Evolutionary conservation across 352 stramenopile genomes (phyloP).

Genomic region (Pythium rhizo-oryzae): DNA sequence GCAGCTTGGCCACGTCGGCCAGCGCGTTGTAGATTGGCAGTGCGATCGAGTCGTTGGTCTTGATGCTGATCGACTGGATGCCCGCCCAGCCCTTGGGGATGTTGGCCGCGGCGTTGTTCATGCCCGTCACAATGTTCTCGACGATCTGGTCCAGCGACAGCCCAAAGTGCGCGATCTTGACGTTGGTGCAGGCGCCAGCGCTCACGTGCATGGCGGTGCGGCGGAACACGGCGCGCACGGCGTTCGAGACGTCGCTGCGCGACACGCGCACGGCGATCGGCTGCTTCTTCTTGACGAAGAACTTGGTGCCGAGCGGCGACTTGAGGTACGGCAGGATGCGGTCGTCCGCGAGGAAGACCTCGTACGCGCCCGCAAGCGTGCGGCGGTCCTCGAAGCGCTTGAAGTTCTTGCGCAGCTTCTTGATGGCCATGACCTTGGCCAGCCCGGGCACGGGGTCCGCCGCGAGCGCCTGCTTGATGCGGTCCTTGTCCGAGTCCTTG

Average conservation of each 20-base stretch:
- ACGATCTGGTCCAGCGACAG: slow-evolving; percentile 68
- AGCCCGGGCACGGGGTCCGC: slow-evolving; percentile 59
- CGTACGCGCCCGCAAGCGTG: slow-evolving; percentile 64
- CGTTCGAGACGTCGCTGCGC: slow-evolving; percentile 54
- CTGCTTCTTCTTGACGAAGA: slow-evolving; percentile 83
- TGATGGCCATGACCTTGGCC: slow-evolving; percentile 75
- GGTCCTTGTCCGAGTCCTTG: slow-evolving; percentile 84
- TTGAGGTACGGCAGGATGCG: slow-evolving; percentile 78
- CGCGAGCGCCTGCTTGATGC: slow-evolving; percentile 70
- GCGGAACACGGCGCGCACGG: slow-evolving; percentile 46
- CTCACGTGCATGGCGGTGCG: slow-evolving; percentile 87
- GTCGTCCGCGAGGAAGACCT: slow-evolving; percentile 79
- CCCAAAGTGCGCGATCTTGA: slow-evolving; percentile 80
- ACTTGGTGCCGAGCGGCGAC: slow-evolving; percentile 62
- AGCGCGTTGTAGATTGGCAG: slow-evolving; percentile 91
- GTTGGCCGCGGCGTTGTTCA: slow-evolving; percentile 70
- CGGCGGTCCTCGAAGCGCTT: slow-evolving; percentile 74
- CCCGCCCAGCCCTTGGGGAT: slow-evolving; percentile 91
- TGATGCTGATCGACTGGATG: slow-evolving; percentile 92
- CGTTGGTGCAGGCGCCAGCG: slow-evolving; percentile 87
- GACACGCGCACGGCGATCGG: slow-evolving; percentile 70
- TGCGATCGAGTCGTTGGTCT: slow-evolving; percentile 84
- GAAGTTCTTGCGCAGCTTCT: slow-evolving; percentile 86
- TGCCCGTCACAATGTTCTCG: slow-evolving; percentile 73
- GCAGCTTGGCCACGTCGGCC: slow-evolving; percentile 60